Percentiles rank a stretch among this genome's conserved stretches.
These are phyloP conservation scores for Melanopsichium pennsylvanicum DNA, from an alignment of 1,284 basidiomycete species.

Conservation along the genomic window DNA sequence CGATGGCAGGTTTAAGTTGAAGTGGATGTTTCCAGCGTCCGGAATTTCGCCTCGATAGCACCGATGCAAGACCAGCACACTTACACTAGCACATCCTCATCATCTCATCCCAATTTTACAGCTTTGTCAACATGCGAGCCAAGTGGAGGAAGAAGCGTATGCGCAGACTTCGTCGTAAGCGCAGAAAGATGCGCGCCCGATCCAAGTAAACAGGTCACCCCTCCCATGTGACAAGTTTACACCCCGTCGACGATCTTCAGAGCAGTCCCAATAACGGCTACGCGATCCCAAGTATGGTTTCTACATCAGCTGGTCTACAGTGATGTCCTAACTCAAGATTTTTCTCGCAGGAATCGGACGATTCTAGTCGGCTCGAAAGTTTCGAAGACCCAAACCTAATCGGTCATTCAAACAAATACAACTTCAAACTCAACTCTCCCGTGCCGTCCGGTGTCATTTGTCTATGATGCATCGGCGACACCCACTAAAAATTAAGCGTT, in stretches of 20 bases:
- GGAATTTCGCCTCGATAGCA: too few species aligned
- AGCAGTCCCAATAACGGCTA: slow-evolving; percentile 25
- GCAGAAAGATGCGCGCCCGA: slow-evolving; percentile 65
- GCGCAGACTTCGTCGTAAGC: slow-evolving; percentile 64
- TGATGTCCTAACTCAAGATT: too few species aligned
- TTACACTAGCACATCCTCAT: slow-evolving; percentile 18
- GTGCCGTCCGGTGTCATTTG: slow-evolving; percentile 20
- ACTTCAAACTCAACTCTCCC: slow-evolving; percentile 15
- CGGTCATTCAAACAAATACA: slow-evolving; percentile 27
- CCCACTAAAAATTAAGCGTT: slow-evolving; percentile 43
- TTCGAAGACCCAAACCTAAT: slow-evolving; percentile 18
- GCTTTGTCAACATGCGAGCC: slow-evolving; percentile 59
- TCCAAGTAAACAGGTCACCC: slow-evolving; percentile 58
- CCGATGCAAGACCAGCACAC: slow-evolving; percentile 14
- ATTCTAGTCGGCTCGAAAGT: slow-evolving; percentile 19
- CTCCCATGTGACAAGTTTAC: slow-evolving; percentile 18
- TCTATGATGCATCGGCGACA: slow-evolving; percentile 25
- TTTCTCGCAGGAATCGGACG: slow-evolving; percentile 5
- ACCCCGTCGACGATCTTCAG: slow-evolving; percentile 16
- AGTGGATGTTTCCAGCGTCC: too few species aligned
- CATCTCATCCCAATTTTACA: slow-evolving; percentile 2
- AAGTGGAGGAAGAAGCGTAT: slow-evolving; percentile 65
- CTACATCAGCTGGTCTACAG: slow-evolving; percentile 16
- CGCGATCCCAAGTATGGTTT: slow-evolving; percentile 10
- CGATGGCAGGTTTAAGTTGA: too few species aligned